Conservation (phyloP, 2,329 filamentous ascomycete species). For the Lasiodiplodia sp. region DNA sequence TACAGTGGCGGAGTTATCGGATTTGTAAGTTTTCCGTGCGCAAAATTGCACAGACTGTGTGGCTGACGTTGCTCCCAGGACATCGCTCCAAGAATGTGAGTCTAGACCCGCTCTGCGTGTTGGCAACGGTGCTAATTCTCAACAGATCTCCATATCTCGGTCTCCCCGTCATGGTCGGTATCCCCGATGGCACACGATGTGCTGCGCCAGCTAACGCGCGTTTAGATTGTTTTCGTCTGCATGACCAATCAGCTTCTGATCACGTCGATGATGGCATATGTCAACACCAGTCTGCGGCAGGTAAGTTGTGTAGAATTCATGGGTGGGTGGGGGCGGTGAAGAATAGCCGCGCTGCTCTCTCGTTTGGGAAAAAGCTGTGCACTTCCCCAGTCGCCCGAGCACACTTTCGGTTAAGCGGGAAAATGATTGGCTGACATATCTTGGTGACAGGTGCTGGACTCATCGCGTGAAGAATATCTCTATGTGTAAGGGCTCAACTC, state of each 20-base stretch:
- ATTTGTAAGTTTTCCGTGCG: constrained; percentile 63
- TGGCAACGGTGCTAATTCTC: constrained; percentile 33
- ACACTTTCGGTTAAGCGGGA: constrained; percentile 19
- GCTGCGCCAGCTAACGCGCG: constrained; percentile 38
- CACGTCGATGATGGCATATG: constrained; percentile 78
- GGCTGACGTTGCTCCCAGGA: constrained; percentile 42
- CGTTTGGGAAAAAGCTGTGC: constrained; percentile 21
- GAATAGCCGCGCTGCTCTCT: constrained; percentile 32
- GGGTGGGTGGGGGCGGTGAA: constrained; percentile 21
- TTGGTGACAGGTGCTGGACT: constrained; percentile 61
- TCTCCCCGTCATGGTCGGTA: constrained; percentile 58
- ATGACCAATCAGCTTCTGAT: constrained; percentile 81
- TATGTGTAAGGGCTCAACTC: constrained; percentile 68
- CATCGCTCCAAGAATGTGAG: constrained; percentile 55
- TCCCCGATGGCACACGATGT: constrained; percentile 22
- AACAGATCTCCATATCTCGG: constrained; percentile 59
- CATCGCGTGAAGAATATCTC: constrained; percentile 76
- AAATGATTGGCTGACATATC: constrained; percentile 42
- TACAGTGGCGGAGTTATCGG: constrained; percentile 57
- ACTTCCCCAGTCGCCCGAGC: constrained; percentile 4
- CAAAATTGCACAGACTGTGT: constrained; percentile 3
- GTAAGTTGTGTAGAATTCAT: constrained; percentile 46
- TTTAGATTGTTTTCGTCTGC: constrained; percentile 73
- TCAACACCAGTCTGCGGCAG: constrained; percentile 75
- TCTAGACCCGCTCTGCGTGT: constrained; percentile 10